Evolutionary conservation across 2,329 filamentous ascomycete genomes (phyloP).

Genomic region (Fusarium scirpi): DNA sequence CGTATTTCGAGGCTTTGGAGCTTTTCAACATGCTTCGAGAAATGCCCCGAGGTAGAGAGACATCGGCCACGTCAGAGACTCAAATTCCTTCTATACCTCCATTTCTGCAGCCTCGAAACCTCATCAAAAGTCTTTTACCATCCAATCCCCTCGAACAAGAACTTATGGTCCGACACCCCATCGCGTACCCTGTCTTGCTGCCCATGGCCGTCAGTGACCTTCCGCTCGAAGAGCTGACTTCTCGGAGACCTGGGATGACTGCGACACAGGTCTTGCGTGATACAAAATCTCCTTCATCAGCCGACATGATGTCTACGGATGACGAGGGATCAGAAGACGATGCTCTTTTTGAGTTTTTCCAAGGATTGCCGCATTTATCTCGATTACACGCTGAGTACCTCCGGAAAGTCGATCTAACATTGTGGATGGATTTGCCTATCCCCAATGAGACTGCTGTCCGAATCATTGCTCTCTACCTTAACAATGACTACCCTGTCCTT

Average conservation of each 20-base stretch:
- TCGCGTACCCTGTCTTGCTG: not conserved
- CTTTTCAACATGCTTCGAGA: not conserved
- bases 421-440: not conserved
- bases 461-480: not conserved
- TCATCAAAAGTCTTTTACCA: not conserved
- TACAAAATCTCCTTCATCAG: rapidly evolving
- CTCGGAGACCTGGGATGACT: not conserved
- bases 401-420: not conserved
- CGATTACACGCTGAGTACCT: not conserved
- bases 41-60: not conserved
- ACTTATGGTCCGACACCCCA: not conserved
- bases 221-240: not conserved
- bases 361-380: not conserved
- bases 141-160: not conserved
- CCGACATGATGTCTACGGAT: not conserved
- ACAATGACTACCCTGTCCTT: not conserved
- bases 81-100: not conserved
- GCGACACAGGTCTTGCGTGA: not conserved
- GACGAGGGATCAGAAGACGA: rapidly evolving
- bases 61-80: rapidly evolving
- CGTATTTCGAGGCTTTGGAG: not conserved
- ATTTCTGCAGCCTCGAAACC: not conserved
- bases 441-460: not conserved
- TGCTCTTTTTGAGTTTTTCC: not conserved
- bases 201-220: not conserved